Evolutionary conservation across 805 yeast species (phyloP).

Genomic region (Pichia deserticola): DNA sequence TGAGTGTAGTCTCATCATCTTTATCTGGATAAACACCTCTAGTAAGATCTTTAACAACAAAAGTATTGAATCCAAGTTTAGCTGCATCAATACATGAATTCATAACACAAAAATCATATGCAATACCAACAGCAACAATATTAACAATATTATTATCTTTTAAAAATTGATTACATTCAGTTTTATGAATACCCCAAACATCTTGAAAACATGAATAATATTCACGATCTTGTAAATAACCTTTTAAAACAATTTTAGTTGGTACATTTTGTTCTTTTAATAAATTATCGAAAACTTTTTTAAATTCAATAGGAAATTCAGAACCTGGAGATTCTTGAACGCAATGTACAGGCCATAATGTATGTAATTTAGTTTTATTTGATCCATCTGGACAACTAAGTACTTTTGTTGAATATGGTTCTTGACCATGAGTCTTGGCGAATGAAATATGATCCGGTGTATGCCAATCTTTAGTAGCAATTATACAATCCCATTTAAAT

Average conservation of each 20-base stretch:
- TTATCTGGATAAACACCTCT: slow-evolving; percentile 46
- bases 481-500: slow-evolving; percentile 53
- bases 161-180: slow-evolving; percentile 53
- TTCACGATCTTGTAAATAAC: slow-evolving; percentile 64
- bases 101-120: slow-evolving; percentile 81
- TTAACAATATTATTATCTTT: slow-evolving; percentile 40
- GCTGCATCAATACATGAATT: slow-evolving; percentile 69
- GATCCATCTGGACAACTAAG: slow-evolving; percentile 44
- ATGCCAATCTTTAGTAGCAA: slow-evolving; percentile 87
- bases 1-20: slow-evolving; percentile 27
- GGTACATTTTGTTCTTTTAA: slow-evolving; percentile 29
- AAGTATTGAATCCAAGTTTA: slow-evolving; percentile 53
- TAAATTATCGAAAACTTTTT: slow-evolving; percentile 23
- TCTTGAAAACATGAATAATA: slow-evolving; percentile 85
- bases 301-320: slow-evolving; percentile 46
- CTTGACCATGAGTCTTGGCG: slow-evolving; percentile 54
- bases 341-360: slow-evolving; percentile 91
- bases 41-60: slow-evolving; percentile 50
- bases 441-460: slow-evolving; percentile 73
- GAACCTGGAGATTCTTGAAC: slow-evolving; percentile 67
- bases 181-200: slow-evolving; percentile 62
- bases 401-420: slow-evolving; percentile 43
- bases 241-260: slow-evolving; percentile 53
- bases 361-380: slow-evolving; percentile 32
- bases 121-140: slow-evolving; percentile 74